Conservation (phyloP, 192 early-diverging fungal genomes). For the Coemansia sp. region DNA sequence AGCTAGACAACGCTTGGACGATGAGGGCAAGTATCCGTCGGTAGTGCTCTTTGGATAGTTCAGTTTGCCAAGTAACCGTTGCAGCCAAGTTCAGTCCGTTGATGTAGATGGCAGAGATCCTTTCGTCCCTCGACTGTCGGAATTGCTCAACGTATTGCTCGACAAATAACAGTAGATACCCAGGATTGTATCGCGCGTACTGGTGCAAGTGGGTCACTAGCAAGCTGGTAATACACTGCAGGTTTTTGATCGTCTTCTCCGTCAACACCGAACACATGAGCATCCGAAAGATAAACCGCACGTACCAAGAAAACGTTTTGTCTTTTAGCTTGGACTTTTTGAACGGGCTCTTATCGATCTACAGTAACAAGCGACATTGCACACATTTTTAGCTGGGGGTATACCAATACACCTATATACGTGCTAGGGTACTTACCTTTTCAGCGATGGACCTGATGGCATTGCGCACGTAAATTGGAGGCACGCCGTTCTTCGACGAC, state of each 20-base stretch:
- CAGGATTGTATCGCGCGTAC: conserved; percentile 29
- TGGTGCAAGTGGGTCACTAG: conserved; percentile 35
- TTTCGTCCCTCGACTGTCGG: conserved; percentile 13
- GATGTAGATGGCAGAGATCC: conserved; percentile 16
- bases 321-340: conserved; percentile 6
- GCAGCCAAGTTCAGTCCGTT: conserved; percentile 35
- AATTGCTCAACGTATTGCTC: conserved; percentile 31
- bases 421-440: conserved; percentile 7
- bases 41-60: conserved; percentile 4
- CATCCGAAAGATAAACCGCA: conserved; percentile 22
- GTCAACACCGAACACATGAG: conserved; percentile 31
- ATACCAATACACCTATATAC: background rate
- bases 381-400: background rate
- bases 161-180: conserved; percentile 23
- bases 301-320: conserved; percentile 12
- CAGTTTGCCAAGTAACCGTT: conserved; percentile 24
- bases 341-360: conserved; percentile 29
- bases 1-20: conserved; percentile 12
- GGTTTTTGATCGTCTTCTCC: conserved; percentile 22
- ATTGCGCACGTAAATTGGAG: background rate
- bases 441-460: conserved; percentile 1
- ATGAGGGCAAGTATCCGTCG: conserved; percentile 12
- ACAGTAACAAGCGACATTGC: background rate
- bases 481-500: conserved; percentile 3
- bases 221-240: conserved; percentile 29